phyloP scores from a whole-genome alignment of 2,329 filamentous ascomycete genomes.

The Colletotrichum sp. region DNA sequence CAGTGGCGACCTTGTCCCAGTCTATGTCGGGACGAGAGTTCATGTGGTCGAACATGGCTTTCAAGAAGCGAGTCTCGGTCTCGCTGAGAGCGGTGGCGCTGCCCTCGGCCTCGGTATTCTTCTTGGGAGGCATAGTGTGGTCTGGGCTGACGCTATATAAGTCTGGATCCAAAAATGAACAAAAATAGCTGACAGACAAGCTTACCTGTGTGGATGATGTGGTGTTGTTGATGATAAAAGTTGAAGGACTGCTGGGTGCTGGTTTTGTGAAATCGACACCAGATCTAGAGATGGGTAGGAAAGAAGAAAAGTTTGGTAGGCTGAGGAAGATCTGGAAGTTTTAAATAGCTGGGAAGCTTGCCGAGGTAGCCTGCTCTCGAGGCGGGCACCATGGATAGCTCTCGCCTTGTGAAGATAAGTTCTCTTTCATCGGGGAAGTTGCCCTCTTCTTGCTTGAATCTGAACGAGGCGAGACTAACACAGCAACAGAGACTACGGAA shows the following conservation, averaged over 20 bases:
- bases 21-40: slow-evolving; percentile 44
- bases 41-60: slow-evolving; percentile 47
- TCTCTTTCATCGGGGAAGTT: background rate
- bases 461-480: background rate
- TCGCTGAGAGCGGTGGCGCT: slow-evolving; percentile 33
- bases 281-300: background rate
- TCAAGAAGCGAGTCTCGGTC: slow-evolving; percentile 42
- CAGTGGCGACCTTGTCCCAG: slow-evolving; percentile 41
- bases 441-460: background rate
- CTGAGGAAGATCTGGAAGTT: background rate
- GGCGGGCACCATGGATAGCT: background rate
- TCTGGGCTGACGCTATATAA: background rate
- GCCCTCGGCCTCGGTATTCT: slow-evolving; percentile 22
- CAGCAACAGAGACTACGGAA: background rate
- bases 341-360: background rate
- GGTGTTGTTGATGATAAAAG: background rate
- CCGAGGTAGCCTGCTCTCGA: too few species aligned
- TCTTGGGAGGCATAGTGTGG: slow-evolving; percentile 37
- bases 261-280: background rate
- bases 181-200: background rate
- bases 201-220: background rate
- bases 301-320: background rate
- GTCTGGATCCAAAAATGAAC: background rate
- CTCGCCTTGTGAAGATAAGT: background rate
- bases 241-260: background rate